phyloP scores from a whole-genome alignment of 1,284 basidiomycete genomes.

The Ganoderma lingzhi region DNA sequence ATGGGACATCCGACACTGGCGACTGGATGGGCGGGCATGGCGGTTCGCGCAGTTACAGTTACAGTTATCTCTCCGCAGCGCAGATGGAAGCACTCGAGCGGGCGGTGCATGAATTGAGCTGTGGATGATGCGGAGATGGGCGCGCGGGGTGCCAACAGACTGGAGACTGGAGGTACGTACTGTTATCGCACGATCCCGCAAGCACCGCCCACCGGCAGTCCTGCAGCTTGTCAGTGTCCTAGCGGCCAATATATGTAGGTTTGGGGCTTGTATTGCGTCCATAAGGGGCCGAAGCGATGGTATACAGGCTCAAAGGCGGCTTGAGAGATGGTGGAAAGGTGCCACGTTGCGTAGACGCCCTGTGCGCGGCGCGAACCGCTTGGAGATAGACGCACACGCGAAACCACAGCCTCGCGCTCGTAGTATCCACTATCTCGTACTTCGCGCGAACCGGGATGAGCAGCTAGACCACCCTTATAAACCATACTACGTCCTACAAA shows the following conservation, averaged over 20 bases:
- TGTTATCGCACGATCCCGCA: neutral
- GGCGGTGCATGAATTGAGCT: neutral
- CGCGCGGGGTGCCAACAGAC: neutral
- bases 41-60: neutral
- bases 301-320: neutral
- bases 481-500: no score
- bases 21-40: neutral
- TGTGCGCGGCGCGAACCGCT: no score
- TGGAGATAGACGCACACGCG: no score
- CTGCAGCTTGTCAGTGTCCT: no score
- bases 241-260: neutral
- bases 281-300: neutral
- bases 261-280: neutral
- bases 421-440: no score
- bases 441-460: no score
- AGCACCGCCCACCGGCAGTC: neutral
- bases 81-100: neutral
- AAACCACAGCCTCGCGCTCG: no score
- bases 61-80: neutral
- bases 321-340: neutral
- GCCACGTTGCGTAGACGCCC: neutral
- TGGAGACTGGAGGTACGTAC: neutral
- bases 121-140: slow-evolving; percentile 4
- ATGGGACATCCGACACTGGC: neutral
- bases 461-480: no score